These are phyloP conservation scores for Trichoderma harzianum DNA, from an alignment of 2,329 filamentous ascomycete genomes.

Conservation along the genomic window DNA sequence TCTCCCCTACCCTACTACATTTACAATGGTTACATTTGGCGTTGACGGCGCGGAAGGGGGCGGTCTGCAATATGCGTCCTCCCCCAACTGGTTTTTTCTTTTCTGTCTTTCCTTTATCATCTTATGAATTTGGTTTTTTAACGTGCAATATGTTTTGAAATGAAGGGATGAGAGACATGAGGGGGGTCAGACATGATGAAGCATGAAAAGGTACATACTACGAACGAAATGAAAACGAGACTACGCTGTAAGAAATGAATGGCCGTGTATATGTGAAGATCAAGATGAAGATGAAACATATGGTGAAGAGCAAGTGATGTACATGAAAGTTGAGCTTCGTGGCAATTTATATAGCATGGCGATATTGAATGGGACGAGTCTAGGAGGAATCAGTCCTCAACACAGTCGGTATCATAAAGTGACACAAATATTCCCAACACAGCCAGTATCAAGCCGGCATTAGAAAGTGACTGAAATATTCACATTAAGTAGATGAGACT, in stretches of 20 bases:
- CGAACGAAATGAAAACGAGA: slow-evolving; percentile 4
- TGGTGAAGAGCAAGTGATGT: background rate
- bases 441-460: background rate
- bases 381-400: too few relatives aligned
- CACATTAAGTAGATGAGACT: background rate
- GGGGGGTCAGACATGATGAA: background rate
- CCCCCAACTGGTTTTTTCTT: background rate
- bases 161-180: slow-evolving; percentile 2
- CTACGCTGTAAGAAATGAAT: background rate
- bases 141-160: slow-evolving; percentile 2
- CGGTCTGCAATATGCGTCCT: background rate
- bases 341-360: background rate
- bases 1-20: background rate
- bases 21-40: slow-evolving; percentile 11
- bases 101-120: background rate
- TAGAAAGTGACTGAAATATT: background rate
- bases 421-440: too few relatives aligned
- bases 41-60: background rate
- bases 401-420: too few relatives aligned
- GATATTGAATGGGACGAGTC: too few relatives aligned
- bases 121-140: background rate
- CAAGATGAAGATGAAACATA: background rate
- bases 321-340: background rate
- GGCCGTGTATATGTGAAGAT: background rate
- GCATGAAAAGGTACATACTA: slow-evolving; percentile 17